phyloP scores from a whole-genome alignment of 2,329 filamentous ascomycete species.

The Ploettnerulaceae sp. region DNA sequence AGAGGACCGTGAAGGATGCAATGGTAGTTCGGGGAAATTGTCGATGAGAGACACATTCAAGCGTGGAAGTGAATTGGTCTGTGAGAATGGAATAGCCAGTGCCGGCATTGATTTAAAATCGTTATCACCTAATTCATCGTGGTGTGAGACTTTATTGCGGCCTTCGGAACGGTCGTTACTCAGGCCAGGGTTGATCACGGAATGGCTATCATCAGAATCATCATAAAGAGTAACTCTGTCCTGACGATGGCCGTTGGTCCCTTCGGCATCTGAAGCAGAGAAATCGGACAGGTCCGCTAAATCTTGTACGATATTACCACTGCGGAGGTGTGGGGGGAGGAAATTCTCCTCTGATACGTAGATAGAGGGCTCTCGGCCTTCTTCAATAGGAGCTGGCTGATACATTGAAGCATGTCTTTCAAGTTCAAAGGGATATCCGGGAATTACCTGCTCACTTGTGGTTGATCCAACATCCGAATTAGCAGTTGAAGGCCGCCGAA shows the following conservation, averaged over 20 bases:
- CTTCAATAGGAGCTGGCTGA: conserved; percentile 33
- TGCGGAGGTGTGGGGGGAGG: conserved; percentile 35
- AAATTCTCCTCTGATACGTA: conserved; percentile 57
- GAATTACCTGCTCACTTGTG: conserved; percentile 49
- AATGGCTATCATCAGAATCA: conserved; percentile 10
- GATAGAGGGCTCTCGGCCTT: conserved; percentile 37
- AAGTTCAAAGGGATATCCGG: conserved; percentile 56
- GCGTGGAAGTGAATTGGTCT: not conserved
- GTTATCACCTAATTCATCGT: conserved; percentile 18
- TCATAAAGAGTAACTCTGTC: not conserved
- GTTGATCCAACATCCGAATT: conserved; percentile 41
- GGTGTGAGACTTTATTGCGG: conserved; percentile 6
- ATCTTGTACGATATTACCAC: conserved; percentile 21
- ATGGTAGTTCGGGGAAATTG: conserved; percentile 6
- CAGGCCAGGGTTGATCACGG: conserved; percentile 2
- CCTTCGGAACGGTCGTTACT: not conserved
- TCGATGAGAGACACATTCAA: not conserved
- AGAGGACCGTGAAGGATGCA: conserved; percentile 25
- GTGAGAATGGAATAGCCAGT: conserved; percentile 11
- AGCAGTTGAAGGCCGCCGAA: conserved; percentile 30
- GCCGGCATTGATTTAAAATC: conserved; percentile 23
- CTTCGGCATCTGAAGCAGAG: conserved; percentile 29
- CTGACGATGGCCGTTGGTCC: conserved; percentile 6
- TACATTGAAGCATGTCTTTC: conserved; percentile 59
- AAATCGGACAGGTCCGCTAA: conserved; percentile 31